Base-by-base conservation (phyloP, 2,329 filamentous ascomycete species). In the Ophiosphaerella korrae region DNA sequence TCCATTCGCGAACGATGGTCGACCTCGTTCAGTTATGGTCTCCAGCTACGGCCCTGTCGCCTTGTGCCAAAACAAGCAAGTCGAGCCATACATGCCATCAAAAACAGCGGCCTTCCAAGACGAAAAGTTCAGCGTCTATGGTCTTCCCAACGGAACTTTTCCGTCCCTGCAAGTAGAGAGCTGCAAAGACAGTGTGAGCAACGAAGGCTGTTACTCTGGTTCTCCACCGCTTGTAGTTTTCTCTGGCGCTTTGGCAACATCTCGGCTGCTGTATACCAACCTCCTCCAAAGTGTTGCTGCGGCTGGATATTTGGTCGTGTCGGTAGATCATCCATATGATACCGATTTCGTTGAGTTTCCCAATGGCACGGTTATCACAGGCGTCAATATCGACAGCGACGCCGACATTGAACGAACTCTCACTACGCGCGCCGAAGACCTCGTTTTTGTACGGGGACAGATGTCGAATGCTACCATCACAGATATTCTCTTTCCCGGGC, bases 271-370 rank as follows among this genome's bases (percentile, higher is more conserved):
- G 0, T 78, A 82, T 57, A 74, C 67, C 7, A 72, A 68, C 3
- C 71, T 78, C 59, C 74, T 78, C 3, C 73, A 75, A 12, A 75
- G 77, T 1, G 63, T 83, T 2, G 78, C 81, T 0, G 78, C 77
- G 32, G 65, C 74, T 6, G 81, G 80, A 0, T 81, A 77, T 44
- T 57, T 75, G 0, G 77, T 83, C 3, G 62, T 82, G 13, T 73
- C 79, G 0, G 66, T 83, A 12, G 81, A 83, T 42, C 80, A 82
- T 29, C 73, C 80, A 0, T 80, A 78, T 48, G 80, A 83, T 34
- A 71, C 76, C 0, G 56, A 67, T 1, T 62, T 80, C 8, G 75
- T 84, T n/a, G 76, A 81, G 52, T 82, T 79, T n/a, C 76, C 78
- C 0, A 66, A 80, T 47, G 79, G 64, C 3, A 67, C 68, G 1